A percentile compares a stretch with the other conserved stretches of the same genome.
Conservation (phyloP, 2,329 filamentous ascomycete genomes). For the Monosporascus sp. region DNA sequence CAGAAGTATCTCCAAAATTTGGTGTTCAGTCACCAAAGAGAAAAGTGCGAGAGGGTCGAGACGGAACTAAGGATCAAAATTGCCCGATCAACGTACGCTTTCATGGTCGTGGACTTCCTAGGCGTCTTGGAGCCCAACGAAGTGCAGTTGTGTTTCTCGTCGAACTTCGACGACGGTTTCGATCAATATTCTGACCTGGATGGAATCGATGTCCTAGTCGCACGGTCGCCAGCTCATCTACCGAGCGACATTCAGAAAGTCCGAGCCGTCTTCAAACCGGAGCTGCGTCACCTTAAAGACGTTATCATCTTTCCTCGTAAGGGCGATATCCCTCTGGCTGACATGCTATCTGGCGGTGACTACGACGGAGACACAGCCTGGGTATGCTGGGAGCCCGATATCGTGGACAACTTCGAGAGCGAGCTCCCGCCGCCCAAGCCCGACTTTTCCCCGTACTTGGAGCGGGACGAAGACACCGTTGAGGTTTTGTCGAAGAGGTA, state of each 20-base stretch:
- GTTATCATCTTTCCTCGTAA: slow-evolving; percentile 61
- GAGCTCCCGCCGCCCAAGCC: slow-evolving; percentile 37
- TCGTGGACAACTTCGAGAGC: slow-evolving; percentile 59
- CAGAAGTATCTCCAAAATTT: slow-evolving; percentile 39
- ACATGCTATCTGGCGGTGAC: slow-evolving; percentile 66
- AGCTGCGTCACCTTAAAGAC: slow-evolving; percentile 42
- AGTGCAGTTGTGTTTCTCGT: slow-evolving; percentile 59
- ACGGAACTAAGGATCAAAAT: slow-evolving; percentile 53
- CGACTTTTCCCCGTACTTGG: slow-evolving; percentile 36
- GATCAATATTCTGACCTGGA: slow-evolving; percentile 45
- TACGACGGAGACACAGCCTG: slow-evolving; percentile 70
- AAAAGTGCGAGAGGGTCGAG: slow-evolving; percentile 44
- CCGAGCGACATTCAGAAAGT: slow-evolving; percentile 65
- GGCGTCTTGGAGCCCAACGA: slow-evolving; percentile 54
- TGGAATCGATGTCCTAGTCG: slow-evolving; percentile 54
- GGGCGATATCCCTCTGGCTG: slow-evolving; percentile 54
- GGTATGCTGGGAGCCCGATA: slow-evolving; percentile 61
- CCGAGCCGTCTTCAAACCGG: slow-evolving; percentile 41
- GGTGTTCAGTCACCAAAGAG: slow-evolving; percentile 37
- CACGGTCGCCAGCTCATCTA: slow-evolving; percentile 61
- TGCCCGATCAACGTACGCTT: slow-evolving; percentile 49
- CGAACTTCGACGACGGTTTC: slow-evolving; percentile 43
- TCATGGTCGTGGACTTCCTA: slow-evolving; percentile 61
- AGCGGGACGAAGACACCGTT: slow-evolving; percentile 42
- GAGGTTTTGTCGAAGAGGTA: slow-evolving; percentile 32